A percentile compares a stretch with the other conserved stretches of the same genome.
These are phyloP conservation scores for Tuber indicum DNA, from an alignment of 495 filamentous ascomycete genomes.

Conservation along the genomic window DNA sequence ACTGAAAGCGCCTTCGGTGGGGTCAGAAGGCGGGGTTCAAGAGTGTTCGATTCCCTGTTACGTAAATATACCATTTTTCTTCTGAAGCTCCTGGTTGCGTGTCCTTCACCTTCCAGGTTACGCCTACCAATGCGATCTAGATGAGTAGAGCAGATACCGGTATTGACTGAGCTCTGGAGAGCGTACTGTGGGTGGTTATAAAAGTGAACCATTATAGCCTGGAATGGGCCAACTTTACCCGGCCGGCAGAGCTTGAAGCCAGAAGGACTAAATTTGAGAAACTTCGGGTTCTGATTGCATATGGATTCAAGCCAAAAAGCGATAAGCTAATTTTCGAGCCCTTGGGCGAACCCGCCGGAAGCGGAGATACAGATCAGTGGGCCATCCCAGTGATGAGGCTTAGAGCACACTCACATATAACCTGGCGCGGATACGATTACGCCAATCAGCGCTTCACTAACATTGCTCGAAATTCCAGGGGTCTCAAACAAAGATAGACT, in stretches of 20 bases:
- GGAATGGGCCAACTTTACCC: slow-evolving; percentile 55
- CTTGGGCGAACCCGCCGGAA: slow-evolving; percentile 55
- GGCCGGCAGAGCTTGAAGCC: slow-evolving; percentile 48
- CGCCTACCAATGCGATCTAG: slow-evolving; percentile 46
- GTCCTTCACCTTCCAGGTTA: neutral
- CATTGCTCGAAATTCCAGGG: slow-evolving; percentile 52
- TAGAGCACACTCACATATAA: neutral
- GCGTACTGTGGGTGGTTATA: slow-evolving; percentile 51
- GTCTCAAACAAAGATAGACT: slow-evolving; percentile 53
- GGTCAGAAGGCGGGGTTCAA: slow-evolving; percentile 54
- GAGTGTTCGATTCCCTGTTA: slow-evolving; percentile 56
- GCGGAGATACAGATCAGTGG: slow-evolving; percentile 47
- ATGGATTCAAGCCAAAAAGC: slow-evolving; percentile 52
- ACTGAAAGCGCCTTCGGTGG: slow-evolving; percentile 49
- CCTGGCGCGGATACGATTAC: slow-evolving; percentile 46
- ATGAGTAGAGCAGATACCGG: slow-evolving; percentile 57
- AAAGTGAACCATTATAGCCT: slow-evolving; percentile 59
- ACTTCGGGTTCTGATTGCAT: slow-evolving; percentile 57
- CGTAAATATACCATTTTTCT: slow-evolving; percentile 55
- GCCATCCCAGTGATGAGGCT: neutral
- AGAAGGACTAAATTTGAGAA: slow-evolving; percentile 55
- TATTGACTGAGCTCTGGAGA: slow-evolving; percentile 52
- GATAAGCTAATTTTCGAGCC: slow-evolving; percentile 55
- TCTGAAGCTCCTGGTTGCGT: slow-evolving; percentile 48
- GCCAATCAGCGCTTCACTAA: slow-evolving; percentile 55